phyloP scores from a whole-genome alignment of 2,329 filamentous ascomycete genomes.

The Fusarium globosum region DNA sequence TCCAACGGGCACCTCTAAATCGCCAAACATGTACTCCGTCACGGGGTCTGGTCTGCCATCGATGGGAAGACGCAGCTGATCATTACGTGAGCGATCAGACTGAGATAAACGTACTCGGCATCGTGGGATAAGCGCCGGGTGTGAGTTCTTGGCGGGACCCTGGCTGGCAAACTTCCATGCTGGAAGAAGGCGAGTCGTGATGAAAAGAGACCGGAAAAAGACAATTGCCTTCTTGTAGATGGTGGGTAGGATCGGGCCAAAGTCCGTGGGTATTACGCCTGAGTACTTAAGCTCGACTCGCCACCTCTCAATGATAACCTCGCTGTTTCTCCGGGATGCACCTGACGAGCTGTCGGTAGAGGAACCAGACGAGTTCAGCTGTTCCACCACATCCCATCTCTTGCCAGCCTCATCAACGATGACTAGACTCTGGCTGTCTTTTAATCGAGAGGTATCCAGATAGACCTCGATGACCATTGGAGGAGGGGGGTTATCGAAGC shows the following conservation, averaged over 20 bases:
- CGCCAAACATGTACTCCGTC: slow-evolving; percentile 82
- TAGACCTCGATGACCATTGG: slow-evolving; percentile 92
- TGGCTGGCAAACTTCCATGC: slow-evolving; percentile 85
- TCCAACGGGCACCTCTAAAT: slow-evolving; percentile 87
- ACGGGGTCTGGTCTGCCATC: slow-evolving; percentile 58
- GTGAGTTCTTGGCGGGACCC: slow-evolving; percentile 76
- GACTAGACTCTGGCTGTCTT: slow-evolving; percentile 86
- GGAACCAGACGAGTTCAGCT: slow-evolving; percentile 73
- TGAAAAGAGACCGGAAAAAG: slow-evolving; percentile 89
- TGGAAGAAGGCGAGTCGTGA: slow-evolving; percentile 83
- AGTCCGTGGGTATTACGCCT: slow-evolving; percentile 63
- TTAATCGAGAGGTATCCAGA: slow-evolving; percentile 81
- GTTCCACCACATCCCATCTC: slow-evolving; percentile 90
- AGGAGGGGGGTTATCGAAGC: slow-evolving; percentile 80
- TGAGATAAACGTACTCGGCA: slow-evolving; percentile 81
- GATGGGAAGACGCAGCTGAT: slow-evolving; percentile 67
- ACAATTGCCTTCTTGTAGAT: slow-evolving; percentile 98
- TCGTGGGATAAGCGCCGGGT: slow-evolving; percentile 75
- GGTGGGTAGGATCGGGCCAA: slow-evolving; percentile 76
- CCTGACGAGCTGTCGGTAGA: slow-evolving; percentile 61
- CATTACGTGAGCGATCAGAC: slow-evolving; percentile 64
- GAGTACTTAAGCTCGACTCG: slow-evolving; percentile 77
- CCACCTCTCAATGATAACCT: slow-evolving; percentile 93
- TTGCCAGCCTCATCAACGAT: slow-evolving; percentile 90
- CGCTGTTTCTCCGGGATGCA: slow-evolving; percentile 64